Evolutionary conservation across 106 monocot species (phyloP), one percentile per base, ranked within the genome.

Genomic region (Dendrobium huoshanense): DNA sequence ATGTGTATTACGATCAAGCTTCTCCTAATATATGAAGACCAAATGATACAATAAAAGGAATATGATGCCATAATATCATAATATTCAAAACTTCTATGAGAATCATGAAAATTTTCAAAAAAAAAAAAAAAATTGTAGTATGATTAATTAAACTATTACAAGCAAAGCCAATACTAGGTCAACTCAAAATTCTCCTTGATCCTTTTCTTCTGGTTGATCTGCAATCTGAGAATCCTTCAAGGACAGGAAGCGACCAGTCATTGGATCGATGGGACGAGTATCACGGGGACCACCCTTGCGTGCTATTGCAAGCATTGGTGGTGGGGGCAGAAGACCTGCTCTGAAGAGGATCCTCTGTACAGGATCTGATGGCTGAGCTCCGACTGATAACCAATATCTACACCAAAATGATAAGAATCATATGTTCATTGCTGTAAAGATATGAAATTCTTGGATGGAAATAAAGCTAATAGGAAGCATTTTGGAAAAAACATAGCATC

Each of bases 301-400:
- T 4, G 79, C 43, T 89, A 96, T 86, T 17, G 83, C 88, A 72
- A 90, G 83, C 94, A 92, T 89, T 1, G 94, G 94, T 0, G 92
- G 92, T 0, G 96, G 96, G 29, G 96, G 96, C 9, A 96, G 81
- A 80, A 96, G 42, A 8, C 96, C 94, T 65, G 94, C 94, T 31
- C 94, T 88, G 80, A 94, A 96, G 41, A 96, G 92, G 59, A 96
- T 81, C 1, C 90, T 88, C 44, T 96, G 92, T 6, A 90, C 90
- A 6, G 96, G 94, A 2, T 96, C 94, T 31, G 96, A 92, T 22
- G 96, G 90, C 54, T 96, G 96, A 25, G 93, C 91, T 27, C 96
- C 96, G 48, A 96, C 93, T 10, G 96, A 96, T 25, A 96, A 77
- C 96, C 96, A 96, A 33, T 94, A 92, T 85, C 95, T 95, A 79